Percentiles rank a stretch among this genome's conserved stretches.
These are phyloP conservation scores for Acephala macrosclerotiorum DNA, from an alignment of 2,329 filamentous ascomycete species.

Conservation along the genomic window DNA sequence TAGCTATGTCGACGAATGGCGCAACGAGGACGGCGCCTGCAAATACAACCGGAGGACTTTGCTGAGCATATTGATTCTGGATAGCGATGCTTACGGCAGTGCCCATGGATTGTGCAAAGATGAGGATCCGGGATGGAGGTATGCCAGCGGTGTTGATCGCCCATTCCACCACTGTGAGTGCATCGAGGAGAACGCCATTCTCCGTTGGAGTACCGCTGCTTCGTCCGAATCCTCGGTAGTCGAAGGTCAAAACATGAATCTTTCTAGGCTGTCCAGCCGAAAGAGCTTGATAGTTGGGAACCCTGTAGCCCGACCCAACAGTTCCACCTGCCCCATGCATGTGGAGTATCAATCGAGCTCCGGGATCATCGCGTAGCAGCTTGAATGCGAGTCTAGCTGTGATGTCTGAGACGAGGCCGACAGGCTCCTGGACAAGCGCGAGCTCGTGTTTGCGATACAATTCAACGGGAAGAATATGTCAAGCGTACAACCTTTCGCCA, in stretches of 20 bases:
- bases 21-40: constrained; percentile 63
- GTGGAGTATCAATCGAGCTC: constrained; percentile 64
- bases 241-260: constrained; percentile 82
- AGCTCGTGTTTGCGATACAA: constrained; percentile 76
- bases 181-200: constrained; percentile 79
- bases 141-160: constrained; percentile 69
- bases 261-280: constrained; percentile 70
- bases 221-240: constrained; percentile 87
- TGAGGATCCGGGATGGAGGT: constrained; percentile 75
- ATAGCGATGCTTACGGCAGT: constrained; percentile 82
- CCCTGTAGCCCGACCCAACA: constrained; percentile 73
- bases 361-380: constrained; percentile 67
- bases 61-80: constrained; percentile 58
- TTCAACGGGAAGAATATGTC: constrained; percentile 85
- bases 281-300: constrained; percentile 77
- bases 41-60: constrained; percentile 52
- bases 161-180: constrained; percentile 75
- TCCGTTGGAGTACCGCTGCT: constrained; percentile 82
- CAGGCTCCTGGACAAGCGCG: constrained; percentile 56
- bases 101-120: constrained; percentile 86
- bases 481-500: constrained; percentile 79
- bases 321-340: constrained; percentile 54
- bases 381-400: constrained; percentile 55
- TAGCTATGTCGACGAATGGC: constrained; percentile 61
- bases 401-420: constrained; percentile 24